A percentile compares a stretch with the other conserved stretches of the same genome.
These are phyloP conservation scores for Pseudocercospora vitis DNA, from an alignment of 2,329 filamentous ascomycete species.

Conservation along the genomic window DNA sequence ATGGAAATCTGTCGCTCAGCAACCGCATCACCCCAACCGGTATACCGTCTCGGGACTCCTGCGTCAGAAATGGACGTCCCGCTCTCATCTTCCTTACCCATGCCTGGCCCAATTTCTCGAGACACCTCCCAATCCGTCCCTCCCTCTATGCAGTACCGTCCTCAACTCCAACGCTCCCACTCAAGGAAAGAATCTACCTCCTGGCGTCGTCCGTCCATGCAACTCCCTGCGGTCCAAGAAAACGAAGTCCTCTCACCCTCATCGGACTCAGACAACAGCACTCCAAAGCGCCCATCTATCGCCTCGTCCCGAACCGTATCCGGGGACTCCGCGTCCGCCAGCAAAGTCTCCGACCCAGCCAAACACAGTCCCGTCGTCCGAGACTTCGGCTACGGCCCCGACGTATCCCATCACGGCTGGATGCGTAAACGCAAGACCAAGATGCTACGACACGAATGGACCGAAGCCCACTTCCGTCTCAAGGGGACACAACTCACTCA, in stretches of 20 bases:
- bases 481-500: slow-evolving; percentile 63
- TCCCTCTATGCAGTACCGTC: slow-evolving; percentile 81
- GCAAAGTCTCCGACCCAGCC: slow-evolving; percentile 32
- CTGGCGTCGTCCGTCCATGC: slow-evolving; percentile 65
- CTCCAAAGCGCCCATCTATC: slow-evolving; percentile 45
- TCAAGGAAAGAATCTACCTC: slow-evolving; percentile 46
- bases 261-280: slow-evolving; percentile 29
- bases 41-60: slow-evolving; percentile 79
- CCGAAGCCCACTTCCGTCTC: slow-evolving; percentile 86
- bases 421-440: slow-evolving; percentile 95
- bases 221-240: slow-evolving; percentile 70
- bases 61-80: slow-evolving; percentile 90
- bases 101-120: slow-evolving; percentile 66
- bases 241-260: slow-evolving; percentile 35
- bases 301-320: slow-evolving; percentile 23
- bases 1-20: slow-evolving; percentile 48
- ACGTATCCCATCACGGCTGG: slow-evolving; percentile 67
- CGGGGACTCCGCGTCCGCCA: slow-evolving; percentile 22
- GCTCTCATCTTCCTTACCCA: slow-evolving; percentile 51
- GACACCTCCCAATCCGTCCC: slow-evolving; percentile 87
- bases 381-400: slow-evolving; percentile 37
- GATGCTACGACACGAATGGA: slow-evolving; percentile 90
- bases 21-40: slow-evolving; percentile 50
- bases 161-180: slow-evolving; percentile 41
- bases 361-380: slow-evolving; percentile 35